Base-by-base conservation (phyloP, 2,329 filamentous ascomycete genomes). In the Scedosporium minutisporum region DNA sequence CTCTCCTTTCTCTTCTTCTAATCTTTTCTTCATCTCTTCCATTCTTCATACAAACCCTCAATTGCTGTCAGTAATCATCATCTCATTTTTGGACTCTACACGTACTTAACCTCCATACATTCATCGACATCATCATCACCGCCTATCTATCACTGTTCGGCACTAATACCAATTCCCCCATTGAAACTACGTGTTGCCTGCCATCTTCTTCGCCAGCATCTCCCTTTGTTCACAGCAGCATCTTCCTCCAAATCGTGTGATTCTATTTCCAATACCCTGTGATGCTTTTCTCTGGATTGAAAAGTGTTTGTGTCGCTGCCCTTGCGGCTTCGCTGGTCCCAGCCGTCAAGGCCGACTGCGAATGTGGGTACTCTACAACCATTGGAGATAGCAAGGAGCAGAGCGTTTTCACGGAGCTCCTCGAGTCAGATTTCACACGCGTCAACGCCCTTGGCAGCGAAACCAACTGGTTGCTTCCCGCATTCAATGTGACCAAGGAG, bases 341-440 rank as follows among this genome's bases (percentile, higher is more conserved):
- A 5, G 48, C 16, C 16, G 48, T 57, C 60, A 57, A 48, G 51
- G 80, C 81, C 4, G 77, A 80, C 65, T 93, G 90, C 75, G 83
- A 89, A 68, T 93, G 90, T 70, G 90, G 89, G 60, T 93, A 91
- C 72, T 81, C 81, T 3, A 73, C 87, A 55, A 77, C 76, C 64
- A 73, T 78, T 46, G 78, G 76, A n/a, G 69, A 74, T 57, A 73
- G 75, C 29, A 66, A 70, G 3, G 63, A 68, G 6, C 68, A 73
- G 57, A 73, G 78, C 48, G 69, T 88, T 61, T 92, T 89, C 71
- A 90, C 87, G 2, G 85, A 92, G 64, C 70, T 86, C 10, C 73
- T 90, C 60, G 89, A 92, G 70, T 87, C 87, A 21, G 86, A 93
- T 74, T 93, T 93, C 69, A 75, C 85, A 3, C 82, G 83, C 64